Conservation (phyloP, 2,329 filamentous ascomycete species). For the Coleophoma cylindrospora region DNA sequence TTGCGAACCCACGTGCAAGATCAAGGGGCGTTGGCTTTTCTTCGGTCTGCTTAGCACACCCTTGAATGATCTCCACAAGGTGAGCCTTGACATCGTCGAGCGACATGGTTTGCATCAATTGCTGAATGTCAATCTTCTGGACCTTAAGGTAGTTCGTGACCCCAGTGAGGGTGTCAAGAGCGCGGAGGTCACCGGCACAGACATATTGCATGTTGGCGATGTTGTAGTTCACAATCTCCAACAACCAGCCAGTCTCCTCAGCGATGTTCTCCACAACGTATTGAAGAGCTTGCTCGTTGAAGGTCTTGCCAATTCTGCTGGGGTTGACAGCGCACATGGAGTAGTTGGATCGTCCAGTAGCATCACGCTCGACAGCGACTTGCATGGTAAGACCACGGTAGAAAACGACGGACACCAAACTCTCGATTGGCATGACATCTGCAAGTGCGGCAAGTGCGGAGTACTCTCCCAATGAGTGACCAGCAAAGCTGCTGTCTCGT, state of each 20-base stretch:
- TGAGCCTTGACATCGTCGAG: constrained; percentile 90
- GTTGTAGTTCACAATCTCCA: constrained; percentile 97
- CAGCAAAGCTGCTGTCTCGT: constrained; percentile 93
- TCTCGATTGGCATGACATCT: constrained; percentile 99
- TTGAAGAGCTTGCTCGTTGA: constrained; percentile 95
- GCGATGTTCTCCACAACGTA: constrained; percentile 96
- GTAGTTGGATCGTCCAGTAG: constrained; percentile 90
- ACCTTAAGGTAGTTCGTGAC: constrained; percentile 93
- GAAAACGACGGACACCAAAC: constrained; percentile 95
- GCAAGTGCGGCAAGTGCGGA: constrained; percentile 92
- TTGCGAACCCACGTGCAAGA: constrained; percentile 91
- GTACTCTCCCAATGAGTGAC: constrained; percentile 97
- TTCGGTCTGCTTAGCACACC: constrained; percentile 80
- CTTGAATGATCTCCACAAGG: constrained; percentile 84
- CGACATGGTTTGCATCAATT: constrained; percentile 79
- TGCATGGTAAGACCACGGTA: constrained; percentile 99
- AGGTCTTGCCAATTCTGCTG: constrained; percentile 95
- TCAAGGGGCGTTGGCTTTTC: constrained; percentile 84
- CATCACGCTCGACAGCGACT: constrained; percentile 95
- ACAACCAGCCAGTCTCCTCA: constrained; percentile 88
- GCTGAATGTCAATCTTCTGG: constrained; percentile 95
- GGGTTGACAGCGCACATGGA: constrained; percentile 99
- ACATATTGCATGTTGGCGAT: constrained; percentile 74
- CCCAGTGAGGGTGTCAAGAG: constrained; percentile 60
- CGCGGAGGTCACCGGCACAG: constrained; percentile 64